Percentiles rank a stretch among this genome's conserved stretches.
phyloP scores from a whole-genome alignment of 805 yeast species.

The Sugiyamaella floridensis region DNA sequence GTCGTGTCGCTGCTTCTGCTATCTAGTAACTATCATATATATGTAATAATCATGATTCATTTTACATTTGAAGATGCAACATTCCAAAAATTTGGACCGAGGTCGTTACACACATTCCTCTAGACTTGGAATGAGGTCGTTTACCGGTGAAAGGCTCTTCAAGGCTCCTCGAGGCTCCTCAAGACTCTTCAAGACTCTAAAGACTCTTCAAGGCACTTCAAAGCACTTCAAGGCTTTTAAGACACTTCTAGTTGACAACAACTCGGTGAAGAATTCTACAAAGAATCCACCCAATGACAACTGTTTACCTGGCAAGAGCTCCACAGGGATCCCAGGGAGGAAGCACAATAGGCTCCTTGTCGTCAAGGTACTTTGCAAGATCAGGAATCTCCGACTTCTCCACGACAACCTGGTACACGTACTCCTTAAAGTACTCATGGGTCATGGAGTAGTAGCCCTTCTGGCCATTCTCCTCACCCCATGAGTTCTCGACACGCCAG shows the following conservation, averaged over 20 bases:
- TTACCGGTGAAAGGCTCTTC: too few species aligned
- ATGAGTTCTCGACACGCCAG: slow-evolving; percentile 69
- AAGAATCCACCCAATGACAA: too few species aligned
- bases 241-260: too few species aligned
- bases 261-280: too few species aligned
- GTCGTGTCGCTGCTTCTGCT: slow-evolving; percentile 1
- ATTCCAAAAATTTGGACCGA: too few species aligned
- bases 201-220: too few species aligned
- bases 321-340: slow-evolving; percentile 82
- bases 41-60: neutral
- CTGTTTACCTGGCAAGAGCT: slow-evolving; percentile 50
- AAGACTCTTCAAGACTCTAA: too few species aligned
- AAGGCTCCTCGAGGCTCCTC: too few species aligned
- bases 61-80: neutral
- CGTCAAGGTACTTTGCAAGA: slow-evolving; percentile 34
- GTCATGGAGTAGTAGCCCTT: slow-evolving; percentile 68
- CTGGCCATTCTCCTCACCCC: slow-evolving; percentile 63
- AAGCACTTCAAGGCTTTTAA: too few species aligned
- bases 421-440: slow-evolving; percentile 65
- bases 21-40: neutral
- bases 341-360: slow-evolving; percentile 44
- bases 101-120: too few species aligned
- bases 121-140: too few species aligned
- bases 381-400: slow-evolving; percentile 45
- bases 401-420: slow-evolving; percentile 65